Base-by-base conservation (phyloP, 2,329 filamentous ascomycete genomes). In the Thermomyces lanuginosus region DNA sequence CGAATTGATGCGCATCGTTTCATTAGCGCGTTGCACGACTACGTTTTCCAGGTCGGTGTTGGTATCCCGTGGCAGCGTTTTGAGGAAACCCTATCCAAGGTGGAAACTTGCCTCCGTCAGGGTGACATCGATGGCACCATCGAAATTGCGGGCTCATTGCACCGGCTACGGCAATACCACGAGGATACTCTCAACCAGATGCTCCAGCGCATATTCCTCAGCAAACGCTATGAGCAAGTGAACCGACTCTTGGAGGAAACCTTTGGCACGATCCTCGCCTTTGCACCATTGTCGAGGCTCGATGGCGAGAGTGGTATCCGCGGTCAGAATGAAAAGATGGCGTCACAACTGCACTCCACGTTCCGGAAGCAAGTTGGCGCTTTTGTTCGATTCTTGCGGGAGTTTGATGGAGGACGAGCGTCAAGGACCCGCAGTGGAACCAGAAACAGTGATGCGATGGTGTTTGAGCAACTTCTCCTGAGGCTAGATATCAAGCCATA, bases 11-110 rank as follows among this genome's bases (percentile, higher is more conserved):
- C 81, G 0, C 73, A 80, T 28, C 76, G 89, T 46, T 84, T 95
- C 37, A 63, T 92, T 13, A 64, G 69, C 1, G 69, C 69, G 6
- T 51, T 93, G 1, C 68, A 72, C 20, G 67, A 73, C 1, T 89
- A 93, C 44, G 77, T 84, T 40, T 76, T 91, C 36, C 79, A 86
- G 31, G 67, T 72, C 1, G 83, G 76, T 2, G 73, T 95, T 26
- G 66, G 66, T 5, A 61, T 65, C 9, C 71, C 75, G 0, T 95
- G 86, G 84, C 57, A 56, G 12, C 56, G 59, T 0, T 86, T 93
- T 33, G 69, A 77, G 25, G 44, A 45, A 0, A 76, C 71, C 37
- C 58, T 93, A 0, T 59, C 71, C 14, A 60, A 56, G 6, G 61
- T 89, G 8, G 67, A 86, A 47, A 43, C 42, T 2, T 60, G 61